Conservation (phyloP, 2,329 filamentous ascomycete species). For the Thelonectria discophora region DNA sequence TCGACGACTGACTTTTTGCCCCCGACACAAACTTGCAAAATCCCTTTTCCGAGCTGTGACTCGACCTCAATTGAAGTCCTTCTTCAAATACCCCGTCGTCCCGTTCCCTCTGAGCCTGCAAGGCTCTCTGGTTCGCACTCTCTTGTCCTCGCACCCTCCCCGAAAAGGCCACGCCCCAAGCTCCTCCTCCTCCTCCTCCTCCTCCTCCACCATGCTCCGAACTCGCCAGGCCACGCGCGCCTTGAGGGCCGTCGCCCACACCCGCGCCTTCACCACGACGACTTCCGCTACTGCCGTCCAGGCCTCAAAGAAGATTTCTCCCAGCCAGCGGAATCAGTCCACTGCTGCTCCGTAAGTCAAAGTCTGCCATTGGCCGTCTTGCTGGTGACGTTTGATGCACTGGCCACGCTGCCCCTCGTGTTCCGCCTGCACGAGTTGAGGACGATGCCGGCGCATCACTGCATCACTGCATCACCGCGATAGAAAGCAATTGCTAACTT, state of each 20-base stretch:
- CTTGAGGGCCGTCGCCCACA: conserved; percentile 55
- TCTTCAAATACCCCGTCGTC: conserved; percentile 11
- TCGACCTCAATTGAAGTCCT: conserved; percentile 32
- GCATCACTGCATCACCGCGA: conserved; percentile 6
- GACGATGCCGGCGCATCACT: conserved; percentile 1
- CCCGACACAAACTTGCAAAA: no score
- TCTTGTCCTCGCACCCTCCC: conserved; percentile 5
- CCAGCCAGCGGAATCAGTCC: conserved; percentile 57
- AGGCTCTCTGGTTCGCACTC: conserved; percentile 24
- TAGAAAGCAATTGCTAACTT: conserved; percentile 25
- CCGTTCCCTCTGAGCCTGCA: conserved; percentile 19
- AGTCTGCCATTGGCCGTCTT: conserved; percentile 20
- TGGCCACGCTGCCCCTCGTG: conserved; percentile 28
- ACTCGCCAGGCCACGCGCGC: conserved; percentile 47
- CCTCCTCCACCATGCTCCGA: conserved; percentile 33
- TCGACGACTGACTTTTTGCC: conserved; percentile 24
- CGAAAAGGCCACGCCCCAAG: conserved; percentile 20
- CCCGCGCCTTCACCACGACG: conserved; percentile 53
- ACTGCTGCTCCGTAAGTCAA: conserved; percentile 62
- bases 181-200: conserved; percentile 15
- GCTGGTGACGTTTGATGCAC: conserved; percentile 7
- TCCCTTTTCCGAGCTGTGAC: conserved; percentile 18
- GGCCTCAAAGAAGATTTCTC: conserved; percentile 51
- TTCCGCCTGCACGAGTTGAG: conserved; percentile 12
- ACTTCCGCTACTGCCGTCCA: conserved; percentile 49